phyloP scores from a whole-genome alignment of 164 flowering plant species.

The Chimonanthus salicifolius region DNA sequence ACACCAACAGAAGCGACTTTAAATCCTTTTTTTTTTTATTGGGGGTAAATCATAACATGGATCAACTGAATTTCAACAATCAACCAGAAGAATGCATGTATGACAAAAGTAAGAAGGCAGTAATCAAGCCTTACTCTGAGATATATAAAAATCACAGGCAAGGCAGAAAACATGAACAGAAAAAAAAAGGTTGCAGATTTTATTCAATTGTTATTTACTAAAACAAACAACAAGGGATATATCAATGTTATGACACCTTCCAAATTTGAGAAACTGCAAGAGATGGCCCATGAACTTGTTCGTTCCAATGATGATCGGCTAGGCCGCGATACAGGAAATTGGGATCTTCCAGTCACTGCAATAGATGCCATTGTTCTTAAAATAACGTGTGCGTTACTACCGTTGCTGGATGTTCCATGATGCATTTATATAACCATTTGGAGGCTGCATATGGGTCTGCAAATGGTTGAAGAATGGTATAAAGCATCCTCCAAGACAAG shows the following conservation, averaged over 20 bases:
- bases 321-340: background rate
- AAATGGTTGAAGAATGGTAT: conserved; percentile 16
- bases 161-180: no score
- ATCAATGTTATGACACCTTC: background rate
- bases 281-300: conserved; percentile 2
- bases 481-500: conserved; percentile 21
- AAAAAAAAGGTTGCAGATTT: no score
- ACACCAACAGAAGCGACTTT: no score
- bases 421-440: conserved; percentile 8
- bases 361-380: background rate
- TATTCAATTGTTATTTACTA: no score
- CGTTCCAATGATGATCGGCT: background rate
- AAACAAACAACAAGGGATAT: no score
- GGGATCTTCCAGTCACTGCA: conserved; percentile 5
- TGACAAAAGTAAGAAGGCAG: no score
- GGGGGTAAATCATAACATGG: no score
- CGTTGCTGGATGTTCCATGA: background rate
- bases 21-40: no score
- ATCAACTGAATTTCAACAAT: no score
- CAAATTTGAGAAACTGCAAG: conserved; percentile 1
- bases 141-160: no score
- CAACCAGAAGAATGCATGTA: no score
- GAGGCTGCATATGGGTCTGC: conserved; percentile 12
- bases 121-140: no score
- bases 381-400: background rate